Conservation (phyloP, 1,139 yeast genomes). For the Blastobotrys elegans region DNA sequence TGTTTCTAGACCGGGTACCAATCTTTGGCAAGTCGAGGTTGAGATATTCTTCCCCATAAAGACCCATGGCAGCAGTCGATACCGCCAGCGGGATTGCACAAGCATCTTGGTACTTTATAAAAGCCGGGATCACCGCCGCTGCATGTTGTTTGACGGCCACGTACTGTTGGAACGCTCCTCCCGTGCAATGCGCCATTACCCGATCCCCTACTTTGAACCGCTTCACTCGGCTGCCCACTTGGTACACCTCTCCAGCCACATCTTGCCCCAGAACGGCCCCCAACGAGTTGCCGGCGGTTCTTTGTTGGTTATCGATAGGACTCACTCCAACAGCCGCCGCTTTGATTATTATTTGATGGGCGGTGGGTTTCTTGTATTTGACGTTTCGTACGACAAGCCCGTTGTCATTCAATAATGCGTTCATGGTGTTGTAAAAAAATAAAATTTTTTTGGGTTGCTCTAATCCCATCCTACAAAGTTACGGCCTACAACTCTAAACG, state of each 20-base stretch:
- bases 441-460: background rate
- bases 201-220: conserved; percentile 50
- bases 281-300: background rate
- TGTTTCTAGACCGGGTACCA: background rate
- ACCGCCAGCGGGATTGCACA: background rate
- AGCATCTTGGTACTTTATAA: conserved; percentile 1
- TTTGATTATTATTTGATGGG: background rate
- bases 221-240: conserved; percentile 51
- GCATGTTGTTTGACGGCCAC: conserved; percentile 24
- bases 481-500: conserved; percentile 67
- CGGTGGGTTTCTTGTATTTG: background rate
- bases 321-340: background rate
- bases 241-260: conserved; percentile 52
- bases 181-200: conserved; percentile 30
- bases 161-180: conserved; percentile 61
- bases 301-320: background rate
- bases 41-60: background rate
- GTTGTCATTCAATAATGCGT: too few species aligned
- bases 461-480: conserved; percentile 55
- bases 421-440: too few species aligned
- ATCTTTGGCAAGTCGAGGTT: background rate
- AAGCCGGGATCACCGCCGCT: conserved; percentile 1
- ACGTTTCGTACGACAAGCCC: background rate
- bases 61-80: background rate
- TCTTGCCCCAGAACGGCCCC: conserved; percentile 33